A percentile compares a stretch with the other conserved stretches of the same genome.
Evolutionary conservation across 2,329 filamentous ascomycete genomes (phyloP).

Genomic region (Periconia sp.): DNA sequence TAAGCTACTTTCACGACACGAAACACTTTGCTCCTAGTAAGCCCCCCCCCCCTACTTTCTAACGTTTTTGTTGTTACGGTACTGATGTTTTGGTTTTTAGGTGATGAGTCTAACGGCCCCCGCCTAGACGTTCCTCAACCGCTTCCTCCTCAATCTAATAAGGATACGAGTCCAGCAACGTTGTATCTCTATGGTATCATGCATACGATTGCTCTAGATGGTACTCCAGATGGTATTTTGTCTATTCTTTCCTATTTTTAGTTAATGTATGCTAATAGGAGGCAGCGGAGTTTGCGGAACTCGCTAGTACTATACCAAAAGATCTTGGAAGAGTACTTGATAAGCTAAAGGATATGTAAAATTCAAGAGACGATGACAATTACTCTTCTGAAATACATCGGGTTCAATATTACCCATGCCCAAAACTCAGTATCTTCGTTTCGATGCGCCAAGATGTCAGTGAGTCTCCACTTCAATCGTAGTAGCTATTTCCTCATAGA

Average conservation of each 20-base stretch:
- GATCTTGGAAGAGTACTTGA: constrained; percentile 11
- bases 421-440: neutral
- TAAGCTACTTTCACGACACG: constrained; percentile 15
- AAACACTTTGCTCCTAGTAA: constrained; percentile 16
- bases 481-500: constrained; percentile 6
- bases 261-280: constrained; percentile 7
- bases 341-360: constrained; percentile 15
- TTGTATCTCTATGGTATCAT: constrained; percentile 14
- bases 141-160: constrained; percentile 13
- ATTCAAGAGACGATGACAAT: neutral
- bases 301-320: constrained; percentile 10
- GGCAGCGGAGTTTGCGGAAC: constrained; percentile 10
- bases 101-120: constrained; percentile 5
- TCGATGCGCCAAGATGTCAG: constrained; percentile 2
- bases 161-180: constrained; percentile 13
- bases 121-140: constrained; percentile 15
- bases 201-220: constrained; percentile 15
- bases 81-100: constrained; percentile 8
- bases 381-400: too few species aligned
- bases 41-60: too few species aligned
- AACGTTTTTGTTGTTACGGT: too few species aligned
- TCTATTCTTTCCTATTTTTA: constrained; percentile 1
- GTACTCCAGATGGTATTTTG: constrained; percentile 15
- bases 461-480: neutral
- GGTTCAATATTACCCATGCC: too few species aligned